phyloP scores from a whole-genome alignment of 78 protist genomes.

The Andalucia godoyi region DNA sequence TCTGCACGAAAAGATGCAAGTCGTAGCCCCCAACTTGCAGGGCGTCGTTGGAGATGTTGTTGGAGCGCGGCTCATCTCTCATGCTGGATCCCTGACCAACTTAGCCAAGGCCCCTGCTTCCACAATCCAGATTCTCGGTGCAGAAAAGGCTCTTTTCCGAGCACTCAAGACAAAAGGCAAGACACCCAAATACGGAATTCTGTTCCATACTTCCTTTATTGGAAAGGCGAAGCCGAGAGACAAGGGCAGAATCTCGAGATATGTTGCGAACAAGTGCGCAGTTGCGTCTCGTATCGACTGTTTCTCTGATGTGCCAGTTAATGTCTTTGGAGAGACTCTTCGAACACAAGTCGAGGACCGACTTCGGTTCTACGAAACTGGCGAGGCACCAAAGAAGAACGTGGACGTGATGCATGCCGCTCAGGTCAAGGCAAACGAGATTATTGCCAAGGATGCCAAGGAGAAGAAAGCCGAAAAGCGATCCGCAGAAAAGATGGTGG shows the following conservation, averaged over 20 bases:
- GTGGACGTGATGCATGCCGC: slow-evolving; percentile 66
- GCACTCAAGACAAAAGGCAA: slow-evolving; percentile 82
- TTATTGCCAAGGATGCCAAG: no score
- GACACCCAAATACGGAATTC: slow-evolving; percentile 98
- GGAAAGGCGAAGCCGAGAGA: slow-evolving; percentile 69
- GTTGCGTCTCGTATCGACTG: slow-evolving; percentile 93
- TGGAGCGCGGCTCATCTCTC: slow-evolving; percentile 81
- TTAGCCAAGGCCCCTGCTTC: slow-evolving; percentile 99
- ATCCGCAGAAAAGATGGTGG: slow-evolving; percentile 26
- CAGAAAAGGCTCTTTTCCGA: slow-evolving; percentile 99
- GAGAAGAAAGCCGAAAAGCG: not conserved
- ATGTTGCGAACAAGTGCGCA: slow-evolving; percentile 93
- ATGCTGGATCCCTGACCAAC: slow-evolving; percentile 88
- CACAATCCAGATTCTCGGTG: slow-evolving; percentile 99
- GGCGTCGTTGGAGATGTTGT: slow-evolving; percentile 93
- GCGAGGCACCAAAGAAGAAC: slow-evolving; percentile 70
- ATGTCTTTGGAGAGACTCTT: slow-evolving; percentile 74
- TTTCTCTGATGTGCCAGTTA: slow-evolving; percentile 58
- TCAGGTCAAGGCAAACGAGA: not conserved
- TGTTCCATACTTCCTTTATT: slow-evolving; percentile 88
- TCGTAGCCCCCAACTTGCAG: slow-evolving; percentile 93
- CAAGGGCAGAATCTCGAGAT: slow-evolving; percentile 96
- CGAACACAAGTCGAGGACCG: slow-evolving; percentile 85
- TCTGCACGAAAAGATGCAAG: slow-evolving; percentile 76
- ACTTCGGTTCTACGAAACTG: slow-evolving; percentile 66